These are phyloP conservation scores for Casuarina cunninghamiana DNA, from an alignment of 306 rosid genomes.

Conservation along the genomic window DNA sequence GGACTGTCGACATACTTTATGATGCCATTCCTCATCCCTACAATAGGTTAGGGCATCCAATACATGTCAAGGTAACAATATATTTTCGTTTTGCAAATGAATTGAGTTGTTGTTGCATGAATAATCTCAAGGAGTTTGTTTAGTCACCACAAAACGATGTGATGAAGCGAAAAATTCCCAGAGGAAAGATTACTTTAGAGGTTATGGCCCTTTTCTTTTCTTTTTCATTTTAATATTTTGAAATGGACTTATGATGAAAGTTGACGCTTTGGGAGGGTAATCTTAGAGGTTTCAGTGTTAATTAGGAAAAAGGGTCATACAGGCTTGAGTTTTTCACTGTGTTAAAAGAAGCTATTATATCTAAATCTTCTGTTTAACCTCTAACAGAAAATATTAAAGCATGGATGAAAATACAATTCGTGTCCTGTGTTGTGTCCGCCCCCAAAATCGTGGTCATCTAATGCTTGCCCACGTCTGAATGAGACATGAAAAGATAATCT, in stretches of 20 bases:
- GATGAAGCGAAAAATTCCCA: too few species aligned
- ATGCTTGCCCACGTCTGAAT: not conserved
- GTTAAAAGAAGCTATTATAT: too few species aligned
- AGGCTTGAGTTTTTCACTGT: not conserved
- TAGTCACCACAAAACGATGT: too few species aligned
- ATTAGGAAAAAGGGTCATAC: not conserved
- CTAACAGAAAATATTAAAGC: not conserved
- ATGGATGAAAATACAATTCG: too few species aligned
- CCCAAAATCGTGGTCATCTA: not conserved
- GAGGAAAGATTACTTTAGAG: not conserved
- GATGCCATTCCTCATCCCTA: slow-evolving; percentile 69
- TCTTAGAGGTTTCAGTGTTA: not conserved
- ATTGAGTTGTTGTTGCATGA: not conserved
- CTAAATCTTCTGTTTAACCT: too few species aligned
- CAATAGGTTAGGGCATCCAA: slow-evolving; percentile 72
- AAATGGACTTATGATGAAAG: not conserved
- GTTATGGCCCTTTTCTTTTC: not conserved
- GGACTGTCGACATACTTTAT: slow-evolving; percentile 57
- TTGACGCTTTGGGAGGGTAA: not conserved
- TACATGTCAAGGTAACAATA: slow-evolving; percentile 67
- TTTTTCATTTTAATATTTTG: not conserved
- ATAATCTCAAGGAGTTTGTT: not conserved
- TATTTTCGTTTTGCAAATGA: slow-evolving; percentile 7
- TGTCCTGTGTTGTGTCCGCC: not conserved
- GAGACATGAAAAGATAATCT: slow-evolving; percentile 1